These are phyloP conservation scores for Clavariopsis aquatica DNA, from an alignment of 495 filamentous ascomycete species.

Conservation along the genomic window DNA sequence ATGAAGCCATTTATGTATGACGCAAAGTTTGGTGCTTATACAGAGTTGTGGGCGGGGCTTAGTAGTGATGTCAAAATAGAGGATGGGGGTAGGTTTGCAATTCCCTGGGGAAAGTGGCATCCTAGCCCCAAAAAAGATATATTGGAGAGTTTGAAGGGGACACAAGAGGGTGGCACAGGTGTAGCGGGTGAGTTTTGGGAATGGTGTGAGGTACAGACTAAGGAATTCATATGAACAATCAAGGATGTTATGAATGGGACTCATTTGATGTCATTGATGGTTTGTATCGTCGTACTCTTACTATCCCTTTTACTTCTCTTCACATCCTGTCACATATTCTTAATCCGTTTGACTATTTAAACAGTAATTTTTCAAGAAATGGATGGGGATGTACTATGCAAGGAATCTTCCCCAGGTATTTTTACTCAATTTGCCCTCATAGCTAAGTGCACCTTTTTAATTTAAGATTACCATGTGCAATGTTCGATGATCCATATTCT, in stretches of 20 bases:
- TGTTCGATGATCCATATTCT: background rate
- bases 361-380: too few relatives aligned
- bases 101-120: constrained; percentile 20
- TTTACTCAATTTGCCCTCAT: too few relatives aligned
- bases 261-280: too few relatives aligned
- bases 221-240: background rate
- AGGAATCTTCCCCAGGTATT: too few relatives aligned
- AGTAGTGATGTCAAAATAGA: constrained; percentile 12
- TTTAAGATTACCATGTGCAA: too few relatives aligned
- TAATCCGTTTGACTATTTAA: too few relatives aligned
- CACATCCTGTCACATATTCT: too few relatives aligned
- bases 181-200: constrained; percentile 16
- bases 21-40: constrained; percentile 23
- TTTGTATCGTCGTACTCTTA: too few relatives aligned
- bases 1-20: constrained; percentile 9
- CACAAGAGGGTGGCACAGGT: constrained; percentile 1
- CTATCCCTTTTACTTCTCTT: too few relatives aligned
- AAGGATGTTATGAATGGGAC: too few relatives aligned
- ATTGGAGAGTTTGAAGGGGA: background rate
- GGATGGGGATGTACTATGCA: too few relatives aligned
- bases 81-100: constrained; percentile 16
- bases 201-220: constrained; percentile 24
- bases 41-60: constrained; percentile 24
- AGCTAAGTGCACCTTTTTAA: too few relatives aligned
- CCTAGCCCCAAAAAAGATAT: constrained; percentile 1